These are phyloP conservation scores for Scleromitrula shiraiana DNA, from an alignment of 2,329 filamentous ascomycete species.

Conservation along the genomic window DNA sequence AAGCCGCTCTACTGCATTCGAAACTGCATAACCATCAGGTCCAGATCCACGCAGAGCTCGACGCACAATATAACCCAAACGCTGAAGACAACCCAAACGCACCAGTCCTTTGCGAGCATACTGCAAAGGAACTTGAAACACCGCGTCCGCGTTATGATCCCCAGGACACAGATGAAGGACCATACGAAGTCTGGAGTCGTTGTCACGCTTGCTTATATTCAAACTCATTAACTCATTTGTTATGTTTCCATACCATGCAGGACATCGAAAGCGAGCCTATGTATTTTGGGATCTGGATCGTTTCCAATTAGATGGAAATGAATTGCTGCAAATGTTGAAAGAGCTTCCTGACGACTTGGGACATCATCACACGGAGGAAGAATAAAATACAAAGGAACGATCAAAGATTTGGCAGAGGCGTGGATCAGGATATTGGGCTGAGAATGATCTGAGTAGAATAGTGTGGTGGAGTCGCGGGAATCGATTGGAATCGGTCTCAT, in stretches of 20 bases:
- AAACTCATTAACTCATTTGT: background rate
- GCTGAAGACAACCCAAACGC: background rate
- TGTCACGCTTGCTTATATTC: no score
- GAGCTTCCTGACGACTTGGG: background rate
- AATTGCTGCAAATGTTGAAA: background rate
- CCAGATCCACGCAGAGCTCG: background rate
- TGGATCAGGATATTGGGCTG: background rate
- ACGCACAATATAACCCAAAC: background rate
- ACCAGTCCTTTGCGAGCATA: background rate
- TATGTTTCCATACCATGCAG: background rate
- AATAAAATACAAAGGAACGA: background rate
- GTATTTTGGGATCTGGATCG: background rate
- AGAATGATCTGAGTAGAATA: background rate
- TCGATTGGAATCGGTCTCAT: no score
- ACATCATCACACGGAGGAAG: background rate
- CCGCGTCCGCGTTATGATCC: background rate
- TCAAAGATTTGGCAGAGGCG: background rate
- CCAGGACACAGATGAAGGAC: background rate
- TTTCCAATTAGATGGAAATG: background rate
- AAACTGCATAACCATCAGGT: no score
- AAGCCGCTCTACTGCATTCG: no score
- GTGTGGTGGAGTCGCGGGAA: no score
- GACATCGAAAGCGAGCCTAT: background rate
- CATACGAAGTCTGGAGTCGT: background rate
- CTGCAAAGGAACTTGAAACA: background rate